Base-by-base conservation (phyloP, 2,329 filamentous ascomycete genomes). In the Aspergillus arachidicola region DNA sequence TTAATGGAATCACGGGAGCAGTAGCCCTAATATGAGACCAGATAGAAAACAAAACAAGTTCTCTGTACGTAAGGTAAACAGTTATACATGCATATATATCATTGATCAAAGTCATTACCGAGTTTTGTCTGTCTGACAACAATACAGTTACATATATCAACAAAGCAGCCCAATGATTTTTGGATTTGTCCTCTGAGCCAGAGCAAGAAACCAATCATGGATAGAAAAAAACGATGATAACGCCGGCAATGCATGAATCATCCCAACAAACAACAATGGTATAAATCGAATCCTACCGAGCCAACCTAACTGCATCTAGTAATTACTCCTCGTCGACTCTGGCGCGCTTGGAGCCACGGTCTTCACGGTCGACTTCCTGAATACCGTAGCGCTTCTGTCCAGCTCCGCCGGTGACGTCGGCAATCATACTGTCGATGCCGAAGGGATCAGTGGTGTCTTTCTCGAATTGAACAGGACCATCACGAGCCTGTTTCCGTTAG, bases 401-500 rank as follows among this genome's bases (percentile, higher is more conserved):
- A 68, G 84, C 61, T 86, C 65, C 64, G 10, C 82, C 78, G 85
- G 83, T 83, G 30, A 85, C 93, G 77, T 97, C 93, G 41, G 88
- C 90, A 76, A 99, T 88, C 82, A 99, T 96, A 72, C 92, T 91
- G 75, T 96, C 93, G 69, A 98, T 95, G 57, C 96, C 94, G 78
- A 98, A 98, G 1, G 93, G 93, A 79, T 98, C 94, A 21, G 86
- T 84, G 46, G 77, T 86, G 59, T 97, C 94, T 79, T 94, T 96
- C 79, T 98, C 94, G 72, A 99, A 99, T 77, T 97, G 92, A 32
- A 99, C 95, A 0, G 95, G 95, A 6, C 95, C 95, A 72, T 96
- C 92, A 61, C 94, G 87, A 65, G 87, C 88, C 87, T 91, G 70
- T 58, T 48, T 58, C 54, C 57, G 23, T 23, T 58, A 32, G 36